phyloP scores from a whole-genome alignment of 169 alveolate species.

The Cryptosporidium sp. region DNA sequence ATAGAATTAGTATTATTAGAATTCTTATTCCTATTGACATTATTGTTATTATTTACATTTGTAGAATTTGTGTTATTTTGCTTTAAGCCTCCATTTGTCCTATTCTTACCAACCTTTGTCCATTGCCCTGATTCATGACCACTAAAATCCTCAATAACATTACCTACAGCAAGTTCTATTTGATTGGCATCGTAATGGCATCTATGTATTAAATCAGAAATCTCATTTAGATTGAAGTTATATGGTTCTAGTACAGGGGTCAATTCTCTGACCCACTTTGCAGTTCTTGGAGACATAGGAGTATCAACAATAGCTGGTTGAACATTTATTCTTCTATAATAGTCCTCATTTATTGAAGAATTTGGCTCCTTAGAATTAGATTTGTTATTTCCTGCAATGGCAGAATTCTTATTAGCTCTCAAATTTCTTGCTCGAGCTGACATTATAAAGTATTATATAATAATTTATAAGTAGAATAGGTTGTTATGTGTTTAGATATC shows the following conservation, averaged over 20 bases:
- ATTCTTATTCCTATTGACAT: neutral
- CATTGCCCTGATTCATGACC: constrained; percentile 76
- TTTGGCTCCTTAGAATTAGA: constrained; percentile 11
- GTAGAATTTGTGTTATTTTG: neutral
- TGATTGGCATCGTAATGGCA: constrained; percentile 68
- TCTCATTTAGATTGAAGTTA: constrained; percentile 48
- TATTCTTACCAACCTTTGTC: constrained; percentile 73
- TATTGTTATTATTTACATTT: neutral
- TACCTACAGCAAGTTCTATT: constrained; percentile 75
- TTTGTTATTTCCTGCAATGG: neutral
- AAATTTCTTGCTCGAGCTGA: constrained; percentile 53
- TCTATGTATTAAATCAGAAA: constrained; percentile 62
- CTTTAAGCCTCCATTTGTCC: neutral
- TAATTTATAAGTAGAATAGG: neutral
- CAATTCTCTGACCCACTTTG: constrained; percentile 64
- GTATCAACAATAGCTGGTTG: constrained; percentile 50
- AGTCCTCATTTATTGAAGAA: constrained; percentile 29
- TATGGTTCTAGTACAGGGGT: constrained; percentile 71
- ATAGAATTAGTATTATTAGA: neutral
- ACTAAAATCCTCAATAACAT: constrained; percentile 72
- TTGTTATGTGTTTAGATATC: neutral
- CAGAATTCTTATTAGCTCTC: constrained; percentile 30
- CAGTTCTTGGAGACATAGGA: constrained; percentile 73
- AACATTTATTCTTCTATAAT: constrained; percentile 44
- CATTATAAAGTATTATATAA: constrained; percentile 16